phyloP scores from a whole-genome alignment of 2,329 filamentous ascomycete species.

The Penicillium psychrosexuale region DNA sequence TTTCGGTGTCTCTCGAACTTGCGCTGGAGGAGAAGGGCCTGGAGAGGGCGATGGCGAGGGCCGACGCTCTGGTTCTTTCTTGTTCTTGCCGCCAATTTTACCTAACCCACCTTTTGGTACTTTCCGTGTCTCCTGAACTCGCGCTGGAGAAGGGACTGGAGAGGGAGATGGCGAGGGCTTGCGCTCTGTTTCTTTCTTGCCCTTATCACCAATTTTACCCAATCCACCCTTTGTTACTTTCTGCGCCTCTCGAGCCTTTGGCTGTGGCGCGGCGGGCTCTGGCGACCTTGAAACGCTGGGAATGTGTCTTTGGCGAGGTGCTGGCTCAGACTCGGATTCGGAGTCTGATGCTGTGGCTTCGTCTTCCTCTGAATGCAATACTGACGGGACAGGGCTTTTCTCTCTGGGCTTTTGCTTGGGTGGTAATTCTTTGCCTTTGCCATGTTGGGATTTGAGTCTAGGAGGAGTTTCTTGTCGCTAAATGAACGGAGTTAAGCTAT shows the following conservation, averaged over 20 bases:
- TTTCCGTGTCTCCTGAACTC: neutral
- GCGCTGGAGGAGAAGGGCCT: neutral
- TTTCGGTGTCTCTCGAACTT: neutral
- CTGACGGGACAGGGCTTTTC: constrained; percentile 8
- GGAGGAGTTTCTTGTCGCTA: constrained; percentile 40
- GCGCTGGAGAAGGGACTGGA: neutral
- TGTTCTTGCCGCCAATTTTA: constrained; percentile 18
- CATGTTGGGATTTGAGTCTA: constrained; percentile 20
- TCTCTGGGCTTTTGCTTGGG: constrained; percentile 4
- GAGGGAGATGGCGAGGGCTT: constrained; percentile 7
- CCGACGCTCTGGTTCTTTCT: constrained; percentile 13
- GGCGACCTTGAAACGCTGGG: neutral
- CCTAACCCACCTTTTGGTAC: constrained; percentile 11
- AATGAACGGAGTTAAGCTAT: neutral
- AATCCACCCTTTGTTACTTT: constrained; percentile 8
- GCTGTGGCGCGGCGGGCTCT: neutral
- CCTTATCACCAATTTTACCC: constrained; percentile 18
- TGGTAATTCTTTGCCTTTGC: neutral
- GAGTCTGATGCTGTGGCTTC: constrained; percentile 18
- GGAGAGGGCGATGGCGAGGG: constrained; percentile 3
- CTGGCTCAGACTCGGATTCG: constrained; percentile 13
- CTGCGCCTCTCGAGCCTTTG: neutral
- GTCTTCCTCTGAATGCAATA: constrained; percentile 12
- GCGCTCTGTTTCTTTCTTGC: constrained; percentile 14
- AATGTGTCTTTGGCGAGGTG: constrained; percentile 1